Conservation (phyloP, 2,329 filamentous ascomycete species). For the Xylariaceae sp. region DNA sequence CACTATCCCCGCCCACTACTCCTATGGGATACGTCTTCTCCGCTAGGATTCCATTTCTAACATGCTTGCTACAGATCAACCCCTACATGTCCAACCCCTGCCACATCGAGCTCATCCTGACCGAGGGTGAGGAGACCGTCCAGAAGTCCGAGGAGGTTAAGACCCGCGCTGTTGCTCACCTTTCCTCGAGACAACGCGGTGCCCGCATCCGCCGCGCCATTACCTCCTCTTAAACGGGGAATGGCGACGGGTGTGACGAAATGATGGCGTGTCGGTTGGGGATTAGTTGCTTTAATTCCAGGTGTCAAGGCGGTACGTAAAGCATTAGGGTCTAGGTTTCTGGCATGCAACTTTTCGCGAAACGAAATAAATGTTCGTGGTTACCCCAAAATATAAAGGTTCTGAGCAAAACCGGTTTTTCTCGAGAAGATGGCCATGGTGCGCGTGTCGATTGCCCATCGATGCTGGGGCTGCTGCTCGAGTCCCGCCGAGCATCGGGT, state of each 20-base stretch:
- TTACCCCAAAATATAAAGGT: conserved; percentile 31
- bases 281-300: conserved; percentile 34
- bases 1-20: background rate
- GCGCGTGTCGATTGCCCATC: conserved; percentile 4
- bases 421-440: conserved; percentile 9
- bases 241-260: conserved; percentile 26
- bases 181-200: conserved; percentile 91
- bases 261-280: conserved; percentile 28
- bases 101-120: conserved; percentile 99
- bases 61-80: conserved; percentile 70
- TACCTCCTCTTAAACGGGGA: conserved; percentile 52
- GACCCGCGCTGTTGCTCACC: conserved; percentile 59
- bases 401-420: conserved; percentile 19
- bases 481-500: conserved; percentile 1
- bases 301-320: conserved; percentile 36
- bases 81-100: conserved; percentile 99
- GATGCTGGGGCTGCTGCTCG: background rate
- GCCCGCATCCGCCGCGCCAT: conserved; percentile 59
- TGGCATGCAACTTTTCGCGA: conserved; percentile 33
- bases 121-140: conserved; percentile 93
- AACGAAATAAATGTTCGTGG: conserved; percentile 30
- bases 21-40: background rate
- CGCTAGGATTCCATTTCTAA: conserved; percentile 5
- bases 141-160: conserved; percentile 74
- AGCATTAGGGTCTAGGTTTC: conserved; percentile 35